Conservation (phyloP, 805 yeast genomes). For the Saccharomycopsis vini region DNA sequence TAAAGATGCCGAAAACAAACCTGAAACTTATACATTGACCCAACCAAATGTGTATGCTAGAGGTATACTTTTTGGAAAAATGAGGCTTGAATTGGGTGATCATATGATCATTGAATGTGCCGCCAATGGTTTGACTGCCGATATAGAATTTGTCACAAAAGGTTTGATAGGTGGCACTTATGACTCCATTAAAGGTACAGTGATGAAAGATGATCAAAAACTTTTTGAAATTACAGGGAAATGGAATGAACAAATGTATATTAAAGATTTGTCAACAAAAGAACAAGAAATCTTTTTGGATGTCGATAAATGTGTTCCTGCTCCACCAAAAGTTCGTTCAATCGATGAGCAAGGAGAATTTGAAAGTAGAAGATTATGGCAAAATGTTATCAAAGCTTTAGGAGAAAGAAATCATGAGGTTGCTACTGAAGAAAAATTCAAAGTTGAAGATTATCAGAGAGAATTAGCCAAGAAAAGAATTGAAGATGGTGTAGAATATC, state of each 20-base stretch:
- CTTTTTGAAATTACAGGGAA: constrained; percentile 72
- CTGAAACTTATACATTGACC: constrained; percentile 70
- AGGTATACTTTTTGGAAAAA: constrained; percentile 83
- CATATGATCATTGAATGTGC: constrained; percentile 70
- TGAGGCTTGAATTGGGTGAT: constrained; percentile 89
- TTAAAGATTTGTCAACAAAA: constrained; percentile 44
- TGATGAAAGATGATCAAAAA: constrained; percentile 48
- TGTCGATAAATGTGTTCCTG: constrained; percentile 43
- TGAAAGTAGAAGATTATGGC: constrained; percentile 83
- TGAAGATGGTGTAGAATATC: constrained; percentile 73
- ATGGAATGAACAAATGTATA: constrained; percentile 82
- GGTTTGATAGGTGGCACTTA: constrained; percentile 91
- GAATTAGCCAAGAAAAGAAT: constrained; percentile 57
- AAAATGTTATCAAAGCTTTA: constrained; percentile 72
- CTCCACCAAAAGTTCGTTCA: constrained; percentile 67
- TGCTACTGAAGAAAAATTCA: constrained; percentile 84
- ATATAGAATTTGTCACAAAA: constrained; percentile 88
- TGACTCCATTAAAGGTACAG: constrained; percentile 74
- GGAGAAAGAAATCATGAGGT: constrained; percentile 64
- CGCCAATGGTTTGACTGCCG: constrained; percentile 51
- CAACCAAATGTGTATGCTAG: constrained; percentile 96
- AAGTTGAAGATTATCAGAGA: constrained; percentile 85
- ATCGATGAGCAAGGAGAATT: constrained; percentile 66
- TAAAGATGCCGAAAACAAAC: constrained; percentile 31
- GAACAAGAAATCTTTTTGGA: constrained; percentile 49